Evolutionary conservation across 2,329 filamentous ascomycete species (phyloP), one percentile per base, ranked within the genome.

Genomic region (Trichoderma pleuroti): DNA sequence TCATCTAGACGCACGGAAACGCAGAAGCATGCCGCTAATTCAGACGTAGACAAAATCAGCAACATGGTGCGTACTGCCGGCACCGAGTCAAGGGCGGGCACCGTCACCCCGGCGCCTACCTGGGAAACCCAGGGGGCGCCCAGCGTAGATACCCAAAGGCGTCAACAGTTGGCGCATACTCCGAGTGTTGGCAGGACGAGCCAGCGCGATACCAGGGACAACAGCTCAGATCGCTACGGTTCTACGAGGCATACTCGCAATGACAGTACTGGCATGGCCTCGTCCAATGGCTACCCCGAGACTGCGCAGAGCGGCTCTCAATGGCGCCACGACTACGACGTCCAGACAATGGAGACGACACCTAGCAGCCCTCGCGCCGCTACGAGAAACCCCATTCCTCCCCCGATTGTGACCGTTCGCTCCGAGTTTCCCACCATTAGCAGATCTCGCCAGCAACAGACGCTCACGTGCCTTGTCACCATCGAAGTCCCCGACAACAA

Each of bases 351-450:
- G 93, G 95, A 98, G 80, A 93, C 93, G 0, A 92, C 90, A 39
- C 86, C 97, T 21, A 88, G 88, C 73, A 94, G 90, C 80, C 92
- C 93, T 7, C 90, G 92, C 46, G 82, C 86, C 7, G 86, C 91
- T 24, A 86, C 90, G 11, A 92, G 91, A 76, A 97, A 97, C 75
- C 93, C 94, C 0, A 98, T 98, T 71, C 94, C 96, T 1, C 85
- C 94, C 7, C 96, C 96, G 0, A 92, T 89, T 0, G 94, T 99
- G n/a, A 97, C 93, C 0, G 92, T 99, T 61, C 92, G 95, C 71
- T 98, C 95, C 78, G 96, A 99, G 81, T 99, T 98, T 78, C 96
- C 96, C 0, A 98, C 96, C 1, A 88, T 99, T 76, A 98, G 87
- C 80, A 88, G 93, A 74, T 98, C 94, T 24, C 91, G 94, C 64